Percentiles rank a stretch among this genome's conserved stretches.
These are phyloP conservation scores for Pleurotus djamor DNA, from an alignment of 768 basidiomycete genomes.

Conservation along the genomic window DNA sequence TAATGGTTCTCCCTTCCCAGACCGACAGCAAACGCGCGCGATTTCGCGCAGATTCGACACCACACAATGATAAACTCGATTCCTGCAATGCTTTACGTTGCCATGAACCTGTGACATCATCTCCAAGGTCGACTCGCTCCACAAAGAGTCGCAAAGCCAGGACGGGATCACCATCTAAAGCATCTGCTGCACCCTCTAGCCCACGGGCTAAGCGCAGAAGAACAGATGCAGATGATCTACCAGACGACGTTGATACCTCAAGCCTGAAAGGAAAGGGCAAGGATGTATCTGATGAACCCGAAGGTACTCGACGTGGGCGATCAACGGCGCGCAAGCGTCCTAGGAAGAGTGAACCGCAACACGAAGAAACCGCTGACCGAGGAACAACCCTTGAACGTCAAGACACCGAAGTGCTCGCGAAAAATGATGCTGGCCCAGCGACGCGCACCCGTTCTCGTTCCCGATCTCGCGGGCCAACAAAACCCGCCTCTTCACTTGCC, in stretches of 20 bases:
- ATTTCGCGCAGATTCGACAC: constrained; percentile 75
- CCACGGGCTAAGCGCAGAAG: not conserved
- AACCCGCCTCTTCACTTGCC: not conserved
- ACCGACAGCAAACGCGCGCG: constrained; percentile 73
- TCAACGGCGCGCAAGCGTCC: not conserved
- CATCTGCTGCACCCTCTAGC: not conserved
- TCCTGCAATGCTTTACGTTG: constrained; percentile 61
- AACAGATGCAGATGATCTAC: not conserved
- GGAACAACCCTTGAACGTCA: not conserved
- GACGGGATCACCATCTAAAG: not conserved
- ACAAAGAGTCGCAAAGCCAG: constrained; percentile 9
- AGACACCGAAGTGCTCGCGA: not conserved
- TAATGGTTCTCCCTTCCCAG: constrained; percentile 28
- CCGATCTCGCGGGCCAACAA: not conserved
- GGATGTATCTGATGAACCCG: not conserved
- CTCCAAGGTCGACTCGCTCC: constrained; percentile 14
- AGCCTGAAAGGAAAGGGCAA: not conserved
- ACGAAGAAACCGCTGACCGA: not conserved
- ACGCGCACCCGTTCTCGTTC: not conserved
- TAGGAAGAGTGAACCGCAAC: not conserved
- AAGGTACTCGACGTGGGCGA: not conserved
- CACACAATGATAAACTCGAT: constrained; percentile 62
- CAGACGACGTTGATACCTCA: not conserved
- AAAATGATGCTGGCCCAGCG: not conserved
- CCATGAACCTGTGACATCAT: constrained; percentile 33